Evolutionary conservation across 2,329 filamentous ascomycete genomes (phyloP).

Genomic region (Blumeriella jaapii): DNA sequence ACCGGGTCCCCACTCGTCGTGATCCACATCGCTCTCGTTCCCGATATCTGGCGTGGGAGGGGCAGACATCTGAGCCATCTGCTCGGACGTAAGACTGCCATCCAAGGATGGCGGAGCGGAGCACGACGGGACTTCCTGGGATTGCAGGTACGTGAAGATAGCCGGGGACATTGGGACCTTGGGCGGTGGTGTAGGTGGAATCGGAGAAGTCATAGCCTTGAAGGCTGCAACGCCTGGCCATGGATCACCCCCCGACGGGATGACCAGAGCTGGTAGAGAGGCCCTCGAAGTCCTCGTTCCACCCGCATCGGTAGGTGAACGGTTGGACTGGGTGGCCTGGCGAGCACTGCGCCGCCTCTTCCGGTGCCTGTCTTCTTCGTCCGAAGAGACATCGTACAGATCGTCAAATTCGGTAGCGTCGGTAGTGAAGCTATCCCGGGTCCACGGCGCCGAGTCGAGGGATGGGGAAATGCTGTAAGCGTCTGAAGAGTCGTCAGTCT

Average conservation of each 20-base stretch:
- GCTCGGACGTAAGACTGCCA: slow-evolving; percentile 79
- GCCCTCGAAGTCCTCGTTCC: slow-evolving; percentile 20
- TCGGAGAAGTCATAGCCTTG: slow-evolving; percentile 43
- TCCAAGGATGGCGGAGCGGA: slow-evolving; percentile 76
- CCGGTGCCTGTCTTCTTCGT: slow-evolving; percentile 52
- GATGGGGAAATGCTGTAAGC: slow-evolving; percentile 42
- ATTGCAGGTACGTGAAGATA: slow-evolving; percentile 60
- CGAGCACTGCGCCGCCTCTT: slow-evolving; percentile 26
- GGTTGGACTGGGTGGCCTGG: slow-evolving; percentile 25
- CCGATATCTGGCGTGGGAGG: slow-evolving; percentile 71
- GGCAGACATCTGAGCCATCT: slow-evolving; percentile 71
- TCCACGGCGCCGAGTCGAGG: slow-evolving; percentile 50
- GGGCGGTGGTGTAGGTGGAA: slow-evolving; percentile 51
- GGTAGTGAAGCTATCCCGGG: slow-evolving; percentile 47
- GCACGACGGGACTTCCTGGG: slow-evolving; percentile 57
- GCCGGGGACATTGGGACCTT: slow-evolving; percentile 67
- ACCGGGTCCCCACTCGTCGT: slow-evolving; percentile 55
- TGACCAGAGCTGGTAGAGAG: slow-evolving; percentile 39
- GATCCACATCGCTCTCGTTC: slow-evolving; percentile 40
- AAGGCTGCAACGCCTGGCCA: slow-evolving; percentile 36
- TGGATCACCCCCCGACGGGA: slow-evolving; percentile 31
- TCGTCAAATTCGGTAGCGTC: slow-evolving; percentile 71
- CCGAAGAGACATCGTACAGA: slow-evolving; percentile 68
- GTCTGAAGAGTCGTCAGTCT: slow-evolving; percentile 40
- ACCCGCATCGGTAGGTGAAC: slow-evolving; percentile 19